Evolutionary conservation across 2,329 filamentous ascomycete species (phyloP), one percentile per base, ranked within the genome.

Genomic region (Alternaria dauci): DNA sequence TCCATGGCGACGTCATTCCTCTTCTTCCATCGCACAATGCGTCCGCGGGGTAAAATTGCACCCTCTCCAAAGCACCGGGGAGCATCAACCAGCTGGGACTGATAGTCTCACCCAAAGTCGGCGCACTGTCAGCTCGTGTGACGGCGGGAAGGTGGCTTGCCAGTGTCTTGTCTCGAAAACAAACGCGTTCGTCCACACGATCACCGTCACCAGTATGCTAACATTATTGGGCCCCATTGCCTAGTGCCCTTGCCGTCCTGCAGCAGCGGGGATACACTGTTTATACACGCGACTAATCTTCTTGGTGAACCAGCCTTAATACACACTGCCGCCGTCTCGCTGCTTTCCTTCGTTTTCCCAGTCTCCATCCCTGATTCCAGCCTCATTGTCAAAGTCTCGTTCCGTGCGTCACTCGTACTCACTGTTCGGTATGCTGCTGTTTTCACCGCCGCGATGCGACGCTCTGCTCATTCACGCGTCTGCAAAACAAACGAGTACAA

Each of bases 391-490:
- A 51, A 59, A 51, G 14, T 18, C 14, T 56, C 58, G 44, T 48
- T 48, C 51, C 32, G 41, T 55, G 55, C 32, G 41, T 65, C 51
- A 63, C 57, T 63, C 64, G 38, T 28, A 25, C n/a, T 36, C 46
- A 36, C 32, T 67, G 58, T 66, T 61, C 57, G 65, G 61, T 53
- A 72, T 72, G 70, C 67, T 72, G 53, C 64, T 71, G 41, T 66
- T 72, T 55, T 70, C 67, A 61, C 57, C 64, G 51, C 64, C 66
- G 46, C 61, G 64, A 68, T 70, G 65, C 55, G 60, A 72, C 58
- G 56, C 61, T 23, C 53, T 62, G n/a, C 50, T 58, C 28, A 52
- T 44, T 16, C 38, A 20, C 20, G 54, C 50, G 28, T 26, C 59
- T 28, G 48, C 18, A 42, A 59, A 64, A 38, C 61, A 63, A 59